Evolutionary conservation across 306 rosid species (phyloP), one percentile per base, ranked within the genome.

Genomic region (Quercus wislizeni): DNA sequence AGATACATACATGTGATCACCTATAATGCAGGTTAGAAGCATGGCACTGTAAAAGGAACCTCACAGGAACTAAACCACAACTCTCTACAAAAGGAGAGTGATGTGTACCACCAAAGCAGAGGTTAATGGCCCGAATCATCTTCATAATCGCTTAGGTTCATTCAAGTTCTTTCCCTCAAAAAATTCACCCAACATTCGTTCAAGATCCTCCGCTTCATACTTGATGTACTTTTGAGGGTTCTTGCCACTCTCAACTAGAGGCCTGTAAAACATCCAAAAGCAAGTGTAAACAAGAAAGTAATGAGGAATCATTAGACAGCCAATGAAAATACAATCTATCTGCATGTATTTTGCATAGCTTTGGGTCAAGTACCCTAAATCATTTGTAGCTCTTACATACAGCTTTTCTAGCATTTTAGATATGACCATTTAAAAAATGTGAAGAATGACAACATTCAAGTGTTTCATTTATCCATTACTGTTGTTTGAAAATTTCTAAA

Each of bases 151-250:
- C 84, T 64, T 95, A 14, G 85, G 89, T 69, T 95, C 99, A 4
- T 51, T 91, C 84, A 91, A 41, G 71, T 79, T 93, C 85, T 90
- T 95, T 51, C 99, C 99, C 85, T 95, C 99, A 5, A 93, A 95
- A 88, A 95, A 95, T 64, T 95, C 99, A 7, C 98, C 96, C 81
- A 95, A 65, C 98, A 95, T 95, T 20, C 96, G 81, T 61, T 95
- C 99, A 10, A 93, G 93, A 89, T 95, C 99, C 84, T 95, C 99
- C 0, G 98, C 90, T 0, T 87, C 78, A 84, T 89, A 95, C 78
- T 90, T 88, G 68, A 90, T 87, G 85, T 90, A 93, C 89, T 93
- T 95, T 77, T 90, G 98, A 63, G 97, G 94, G 78, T 77, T 90
- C 92, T 91, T 95, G 55, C 94, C 99, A 70, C 54, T 92, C 87